These are phyloP conservation scores for Mycosphaerelloides madeirae DNA, from an alignment of 2,329 filamentous ascomycete genomes.

Conservation along the genomic window DNA sequence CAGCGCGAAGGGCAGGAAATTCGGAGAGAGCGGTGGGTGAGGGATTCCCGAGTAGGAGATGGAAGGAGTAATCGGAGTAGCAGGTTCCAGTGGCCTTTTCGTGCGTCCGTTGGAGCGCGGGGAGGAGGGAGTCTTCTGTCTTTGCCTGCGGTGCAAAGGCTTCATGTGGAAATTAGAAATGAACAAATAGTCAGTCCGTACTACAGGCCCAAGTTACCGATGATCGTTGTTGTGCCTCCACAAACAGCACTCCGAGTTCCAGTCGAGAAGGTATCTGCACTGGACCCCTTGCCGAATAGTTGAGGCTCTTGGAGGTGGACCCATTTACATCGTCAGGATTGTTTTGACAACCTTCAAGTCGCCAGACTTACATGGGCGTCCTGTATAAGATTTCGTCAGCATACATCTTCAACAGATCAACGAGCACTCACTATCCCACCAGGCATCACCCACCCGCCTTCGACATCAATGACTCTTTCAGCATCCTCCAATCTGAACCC, in stretches of 20 bases:
- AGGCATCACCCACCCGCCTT: slow-evolving; percentile 45
- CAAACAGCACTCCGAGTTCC: slow-evolving; percentile 44
- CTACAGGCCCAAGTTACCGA: slow-evolving; percentile 24
- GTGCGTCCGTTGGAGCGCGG: slow-evolving; percentile 42
- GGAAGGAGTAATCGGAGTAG: slow-evolving; percentile 47
- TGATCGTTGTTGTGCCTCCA: slow-evolving; percentile 48
- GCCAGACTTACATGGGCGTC: slow-evolving; percentile 31
- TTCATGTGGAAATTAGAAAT: no score
- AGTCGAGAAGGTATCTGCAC: slow-evolving; percentile 38
- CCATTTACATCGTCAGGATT: slow-evolving; percentile 36
- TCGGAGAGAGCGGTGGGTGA: slow-evolving; percentile 28
- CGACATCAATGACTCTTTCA: slow-evolving; percentile 37
- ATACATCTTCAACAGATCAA: no score
- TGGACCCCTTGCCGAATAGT: slow-evolving; percentile 41
- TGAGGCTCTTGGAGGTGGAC: slow-evolving; percentile 45
- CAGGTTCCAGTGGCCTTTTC: slow-evolving; percentile 40
- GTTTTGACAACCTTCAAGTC: background rate
- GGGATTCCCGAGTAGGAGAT: slow-evolving; percentile 38
- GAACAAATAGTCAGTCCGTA: no score
- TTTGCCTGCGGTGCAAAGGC: slow-evolving; percentile 46
- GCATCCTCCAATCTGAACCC: slow-evolving; percentile 28
- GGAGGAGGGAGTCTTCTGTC: slow-evolving; percentile 41
- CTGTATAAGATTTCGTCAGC: slow-evolving; percentile 17
- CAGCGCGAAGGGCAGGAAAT: slow-evolving; percentile 33
- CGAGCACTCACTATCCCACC: slow-evolving; percentile 8